Conservation (phyloP, 2,329 filamentous ascomycete species). For the Stemphylium lycopersici region DNA sequence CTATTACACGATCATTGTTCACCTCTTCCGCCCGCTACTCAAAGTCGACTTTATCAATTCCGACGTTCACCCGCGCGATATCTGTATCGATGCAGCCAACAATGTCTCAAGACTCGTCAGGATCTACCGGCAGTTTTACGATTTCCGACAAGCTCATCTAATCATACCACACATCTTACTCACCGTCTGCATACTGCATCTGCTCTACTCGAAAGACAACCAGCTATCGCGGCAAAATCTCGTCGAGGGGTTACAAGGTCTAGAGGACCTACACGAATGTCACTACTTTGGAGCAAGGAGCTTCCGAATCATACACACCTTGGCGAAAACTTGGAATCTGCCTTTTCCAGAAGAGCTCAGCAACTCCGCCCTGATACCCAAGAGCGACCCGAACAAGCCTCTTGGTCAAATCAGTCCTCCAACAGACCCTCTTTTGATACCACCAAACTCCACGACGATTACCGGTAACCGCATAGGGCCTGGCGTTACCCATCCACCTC, state of each 20-base stretch:
- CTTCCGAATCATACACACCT: constrained; percentile 51
- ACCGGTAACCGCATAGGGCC: constrained; percentile 17
- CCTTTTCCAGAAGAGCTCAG: constrained; percentile 49
- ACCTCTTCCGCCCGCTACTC: constrained; percentile 76
- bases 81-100: constrained; percentile 62
- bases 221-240: constrained; percentile 47
- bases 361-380: constrained; percentile 34
- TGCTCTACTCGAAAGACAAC: constrained; percentile 52
- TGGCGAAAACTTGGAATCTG: constrained; percentile 54
- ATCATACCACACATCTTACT: constrained; percentile 50
- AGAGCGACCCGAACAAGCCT: constrained; percentile 14
- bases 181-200: constrained; percentile 53
- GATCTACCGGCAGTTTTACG: constrained; percentile 53
- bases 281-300: constrained; percentile 53
- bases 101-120: constrained; percentile 52
- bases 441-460: constrained; percentile 19
- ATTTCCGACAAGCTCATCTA: constrained; percentile 50
- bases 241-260: constrained; percentile 50
- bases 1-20: constrained; percentile 71
- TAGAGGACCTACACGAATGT: constrained; percentile 52
- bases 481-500: constrained; percentile 2
- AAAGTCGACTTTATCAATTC: constrained; percentile 65
- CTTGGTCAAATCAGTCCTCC: constrained; percentile 28
- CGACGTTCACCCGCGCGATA: constrained; percentile 66
- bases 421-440: constrained; percentile 24